Base-by-base conservation (phyloP, 1,284 basidiomycete species). In the Papiliotrema fonsecae region DNA sequence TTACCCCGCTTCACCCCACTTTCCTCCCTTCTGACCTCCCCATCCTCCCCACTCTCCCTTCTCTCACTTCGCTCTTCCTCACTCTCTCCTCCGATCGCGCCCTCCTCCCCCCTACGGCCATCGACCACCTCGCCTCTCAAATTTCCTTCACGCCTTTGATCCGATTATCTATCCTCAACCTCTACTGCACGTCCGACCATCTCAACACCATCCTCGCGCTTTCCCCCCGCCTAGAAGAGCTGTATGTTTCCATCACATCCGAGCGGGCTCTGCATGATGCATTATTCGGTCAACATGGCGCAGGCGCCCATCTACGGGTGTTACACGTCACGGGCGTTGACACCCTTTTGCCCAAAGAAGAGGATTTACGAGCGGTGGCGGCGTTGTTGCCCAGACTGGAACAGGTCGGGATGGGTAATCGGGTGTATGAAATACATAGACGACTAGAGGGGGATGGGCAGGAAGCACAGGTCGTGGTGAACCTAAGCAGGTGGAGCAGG, bases 371-470 rank as follows among this genome's bases (percentile, higher is more conserved):
- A 2, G 37, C 38, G 0, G 32, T 72, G 9, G 69, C 69, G 0
- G 37, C 45, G 21, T 36, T 34, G 0, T 50, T 70, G 47, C 50
- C 56, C 4, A 18, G 34, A 3, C 38, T 72, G 13, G 58, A 68
- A 45, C 62, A 74, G 56, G 55, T 72, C 10, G 72, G 72, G 4
- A 55, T 50, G n/a, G 56, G 57, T 19, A 72, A 68, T 39, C 60
- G 67, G 45, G 67, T 74, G 9, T 71, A 69, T 38, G 66, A 71
- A 47, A 63, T 72, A 9, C 54, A 56, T 22, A 50, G 69, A 35
- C 49, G 56, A 22, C 54, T 39, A 18, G 61, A 62, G n/a, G 58
- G 53, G 1, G 62, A 61, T 1, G 47, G 57, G 27, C n/a, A n/a
- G n/a, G n/a, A n/a, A n/a, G n/a, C n/a, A n/a, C 19, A 47, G 2